A percentile compares a stretch with the other conserved stretches of the same genome.
Evolutionary conservation across 192 early-diverging fungal species (phyloP).

Genomic region (Radiomyces spectabilis): DNA sequence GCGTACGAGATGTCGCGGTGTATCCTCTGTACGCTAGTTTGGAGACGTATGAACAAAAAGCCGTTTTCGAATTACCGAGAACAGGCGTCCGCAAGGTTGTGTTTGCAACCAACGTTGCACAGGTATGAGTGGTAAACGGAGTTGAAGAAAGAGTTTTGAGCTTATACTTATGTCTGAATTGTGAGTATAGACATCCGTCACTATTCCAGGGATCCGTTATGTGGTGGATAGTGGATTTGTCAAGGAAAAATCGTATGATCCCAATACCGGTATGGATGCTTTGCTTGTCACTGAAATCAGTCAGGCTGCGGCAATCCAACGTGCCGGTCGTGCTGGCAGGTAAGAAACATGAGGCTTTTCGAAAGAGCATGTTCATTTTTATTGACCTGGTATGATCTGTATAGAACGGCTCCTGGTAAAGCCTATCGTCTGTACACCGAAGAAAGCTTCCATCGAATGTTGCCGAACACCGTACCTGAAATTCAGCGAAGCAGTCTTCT

Average conservation of each 20-base stretch:
- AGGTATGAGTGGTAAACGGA: too few relatives aligned
- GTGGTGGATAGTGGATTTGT: constrained; percentile 91
- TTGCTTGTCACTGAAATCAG: constrained; percentile 84
- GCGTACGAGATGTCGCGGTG: constrained; percentile 35
- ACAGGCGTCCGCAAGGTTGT: constrained; percentile 75
- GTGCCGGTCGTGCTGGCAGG: constrained; percentile 87
- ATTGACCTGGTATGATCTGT: background rate
- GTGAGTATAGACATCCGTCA: constrained; percentile 68
- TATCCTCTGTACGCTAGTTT: constrained; percentile 68
- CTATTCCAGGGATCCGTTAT: constrained; percentile 88
- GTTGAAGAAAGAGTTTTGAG: constrained; percentile 23
- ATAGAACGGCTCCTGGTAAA: constrained; percentile 78
- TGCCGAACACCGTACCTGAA: constrained; percentile 84
- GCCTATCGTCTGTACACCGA: constrained; percentile 88
- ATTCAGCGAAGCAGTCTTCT: constrained; percentile 92
- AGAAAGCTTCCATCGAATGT: constrained; percentile 79
- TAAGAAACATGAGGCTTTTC: background rate
- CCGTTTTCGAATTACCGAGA: constrained; percentile 80
- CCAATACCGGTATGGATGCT: constrained; percentile 91
- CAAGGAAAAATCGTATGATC: constrained; percentile 93
- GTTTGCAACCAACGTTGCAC: constrained; percentile 97
- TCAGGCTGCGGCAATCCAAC: constrained; percentile 90
- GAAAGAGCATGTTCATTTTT: background rate
- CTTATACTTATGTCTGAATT: background rate
- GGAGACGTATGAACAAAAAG: constrained; percentile 76